These are phyloP conservation scores for Cryphonectria radicalis DNA, from an alignment of 2,329 filamentous ascomycete genomes.

Conservation along the genomic window DNA sequence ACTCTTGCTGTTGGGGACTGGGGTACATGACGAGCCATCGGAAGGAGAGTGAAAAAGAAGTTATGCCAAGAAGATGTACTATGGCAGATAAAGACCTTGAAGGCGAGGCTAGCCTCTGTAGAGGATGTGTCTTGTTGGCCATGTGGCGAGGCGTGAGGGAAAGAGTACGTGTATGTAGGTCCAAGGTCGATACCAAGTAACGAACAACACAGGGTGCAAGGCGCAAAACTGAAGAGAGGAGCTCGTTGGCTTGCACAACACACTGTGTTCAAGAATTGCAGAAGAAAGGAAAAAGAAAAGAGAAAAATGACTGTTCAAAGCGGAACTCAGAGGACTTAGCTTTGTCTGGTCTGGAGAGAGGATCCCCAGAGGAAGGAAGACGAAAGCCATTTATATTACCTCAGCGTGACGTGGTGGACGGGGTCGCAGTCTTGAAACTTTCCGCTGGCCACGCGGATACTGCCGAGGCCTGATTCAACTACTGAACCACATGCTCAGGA, in stretches of 20 bases:
- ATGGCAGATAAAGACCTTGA: conserved; percentile 65
- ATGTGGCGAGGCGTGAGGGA: conserved; percentile 36
- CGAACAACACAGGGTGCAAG: neutral
- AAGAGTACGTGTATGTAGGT: neutral
- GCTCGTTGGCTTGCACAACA: neutral
- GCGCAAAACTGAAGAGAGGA: neutral
- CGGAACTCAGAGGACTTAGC: neutral
- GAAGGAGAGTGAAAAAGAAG: conserved; percentile 59
- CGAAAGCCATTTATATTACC: conserved; percentile 21
- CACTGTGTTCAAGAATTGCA: neutral
- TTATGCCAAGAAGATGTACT: conserved; percentile 60
- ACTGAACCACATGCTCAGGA: neutral
- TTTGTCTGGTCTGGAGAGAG: neutral
- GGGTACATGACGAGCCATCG: conserved; percentile 55
- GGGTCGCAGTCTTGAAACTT: conserved; percentile 6
- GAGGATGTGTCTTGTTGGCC: conserved; percentile 54
- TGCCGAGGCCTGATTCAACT: neutral
- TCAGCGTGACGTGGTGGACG: conserved; percentile 25
- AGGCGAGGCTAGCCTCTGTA: conserved; percentile 69
- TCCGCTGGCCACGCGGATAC: neutral
- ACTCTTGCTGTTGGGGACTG: conserved; percentile 58
- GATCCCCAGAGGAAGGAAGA: conserved; percentile 5
- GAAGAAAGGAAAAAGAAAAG: neutral
- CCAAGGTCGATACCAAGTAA: neutral
- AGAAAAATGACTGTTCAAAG: neutral